Base-by-base conservation (phyloP, 2,329 filamentous ascomycete genomes). In the Fusarium bactridioides region DNA sequence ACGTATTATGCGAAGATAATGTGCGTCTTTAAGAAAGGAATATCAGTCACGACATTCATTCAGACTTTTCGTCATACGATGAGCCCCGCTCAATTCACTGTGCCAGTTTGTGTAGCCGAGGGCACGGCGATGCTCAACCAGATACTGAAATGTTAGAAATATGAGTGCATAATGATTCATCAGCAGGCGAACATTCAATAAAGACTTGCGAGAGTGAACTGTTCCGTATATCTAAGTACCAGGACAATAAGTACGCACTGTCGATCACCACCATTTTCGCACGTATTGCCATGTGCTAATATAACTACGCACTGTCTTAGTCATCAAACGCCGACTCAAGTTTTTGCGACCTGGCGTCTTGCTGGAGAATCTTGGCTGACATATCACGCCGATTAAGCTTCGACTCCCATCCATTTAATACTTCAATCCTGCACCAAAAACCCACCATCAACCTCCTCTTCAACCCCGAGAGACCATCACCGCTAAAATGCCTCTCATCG, bases 401-500 rank as follows among this genome's bases (percentile, higher is more conserved):
- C 23, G 12, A 3, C 19, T 13, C 33, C 7, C 19, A 3, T 18
- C 25, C 33, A 18, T 54, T 27, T n/a, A 40, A 54, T 40, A 19
- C 29, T 35, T 15, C 29, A 25, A 51, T 51, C 31, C 48, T 51
- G 8, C n/a, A 33, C 11, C 4, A 3, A 23, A 18, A 12, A 4
- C 4, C 7, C 13, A 9, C 19, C 3, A 16, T 33, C 13, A 19
- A 4, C 16, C 23, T 18, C 0, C 5, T 21, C 25, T 45, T 13
- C 7, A 7, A 10, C 16, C 9, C 0, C 3, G 3, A 35, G 5
- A 8, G 2, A 18, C 3, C 19, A 27, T 18, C 33, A 10, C 19
- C 7, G 11, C 7, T 5, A 65, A 65, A 55, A 79, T 79, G 78
- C 78, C 78, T 59, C 70, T 79, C 57, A 64, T 78, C 58, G 59